phyloP scores from a whole-genome alignment of 495 filamentous ascomycete genomes.

The Aspergillus wentii region DNA sequence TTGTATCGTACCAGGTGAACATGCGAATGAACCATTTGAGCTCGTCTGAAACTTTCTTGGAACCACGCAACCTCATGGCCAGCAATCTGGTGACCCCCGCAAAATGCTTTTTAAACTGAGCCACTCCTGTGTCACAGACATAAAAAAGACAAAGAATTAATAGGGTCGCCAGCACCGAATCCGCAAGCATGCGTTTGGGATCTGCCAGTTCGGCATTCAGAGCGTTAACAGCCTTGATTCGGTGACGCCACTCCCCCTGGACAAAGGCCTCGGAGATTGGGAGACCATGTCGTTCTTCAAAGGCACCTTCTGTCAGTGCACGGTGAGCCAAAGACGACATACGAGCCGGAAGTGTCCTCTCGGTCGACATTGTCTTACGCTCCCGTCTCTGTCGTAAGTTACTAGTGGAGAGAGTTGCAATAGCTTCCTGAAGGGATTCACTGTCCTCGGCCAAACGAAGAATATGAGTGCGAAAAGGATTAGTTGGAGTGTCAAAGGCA shows the following conservation, averaged over 20 bases:
- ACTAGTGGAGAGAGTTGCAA: slow-evolving; percentile 83
- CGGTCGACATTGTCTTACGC: slow-evolving; percentile 36
- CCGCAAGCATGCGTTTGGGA: slow-evolving; percentile 65
- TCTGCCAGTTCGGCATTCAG: slow-evolving; percentile 81
- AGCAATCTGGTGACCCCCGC: slow-evolving; percentile 92
- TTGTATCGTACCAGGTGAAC: slow-evolving; percentile 95
- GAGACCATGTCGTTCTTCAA: slow-evolving; percentile 33
- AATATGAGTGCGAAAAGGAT: slow-evolving; percentile 84
- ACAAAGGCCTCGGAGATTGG: slow-evolving; percentile 29
- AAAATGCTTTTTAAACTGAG: slow-evolving; percentile 89
- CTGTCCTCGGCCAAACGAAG: slow-evolving; percentile 73
- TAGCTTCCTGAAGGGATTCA: slow-evolving; percentile 81
- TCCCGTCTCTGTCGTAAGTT: slow-evolving; percentile 59
- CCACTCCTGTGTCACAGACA: slow-evolving; percentile 87
- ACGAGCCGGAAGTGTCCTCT: slow-evolving; percentile 38
- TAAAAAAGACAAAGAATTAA: slow-evolving; percentile 88
- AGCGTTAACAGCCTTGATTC: slow-evolving; percentile 72
- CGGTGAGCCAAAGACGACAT: slow-evolving; percentile 48
- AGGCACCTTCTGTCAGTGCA: slow-evolving; percentile 34
- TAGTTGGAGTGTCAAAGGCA: slow-evolving; percentile 77
- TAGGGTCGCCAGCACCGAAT: slow-evolving; percentile 84
- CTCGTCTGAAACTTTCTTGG: slow-evolving; percentile 57
- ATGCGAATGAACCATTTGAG: slow-evolving; percentile 92
- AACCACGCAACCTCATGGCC: slow-evolving; percentile 61
- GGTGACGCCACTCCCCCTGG: slow-evolving; percentile 78